Percentiles rank a stretch among this genome's conserved stretches.
Evolutionary conservation across 306 rosid genomes (phyloP).

Genomic region (Prosopis cineraria): DNA sequence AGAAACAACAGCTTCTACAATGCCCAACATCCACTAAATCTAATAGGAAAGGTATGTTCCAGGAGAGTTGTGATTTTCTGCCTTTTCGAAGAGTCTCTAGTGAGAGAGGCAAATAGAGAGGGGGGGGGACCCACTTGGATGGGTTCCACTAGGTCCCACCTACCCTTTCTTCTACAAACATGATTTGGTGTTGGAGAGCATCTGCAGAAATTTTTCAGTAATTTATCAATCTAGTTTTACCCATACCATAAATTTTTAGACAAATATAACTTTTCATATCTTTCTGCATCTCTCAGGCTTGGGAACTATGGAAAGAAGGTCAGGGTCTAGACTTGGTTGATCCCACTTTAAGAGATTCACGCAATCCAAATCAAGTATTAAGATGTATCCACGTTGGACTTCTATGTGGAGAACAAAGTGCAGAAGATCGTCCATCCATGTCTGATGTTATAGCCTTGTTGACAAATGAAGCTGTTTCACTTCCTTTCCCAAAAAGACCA

Average conservation of each 20-base stretch:
- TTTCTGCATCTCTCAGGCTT: not conserved
- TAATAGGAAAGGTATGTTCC: conserved; percentile 34
- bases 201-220: too few relatives aligned
- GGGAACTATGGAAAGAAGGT: conserved; percentile 34
- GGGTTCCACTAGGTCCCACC: too few relatives aligned
- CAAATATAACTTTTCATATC: too few relatives aligned
- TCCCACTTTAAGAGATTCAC: conserved; percentile 10
- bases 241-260: too few relatives aligned
- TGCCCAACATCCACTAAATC: not conserved
- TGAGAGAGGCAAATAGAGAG: too few relatives aligned
- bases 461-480: conserved; percentile 21
- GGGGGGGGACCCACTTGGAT: too few relatives aligned
- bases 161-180: too few relatives aligned
- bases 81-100: too few relatives aligned
- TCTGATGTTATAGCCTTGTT: conserved; percentile 25
- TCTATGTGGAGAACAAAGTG: conserved; percentile 22
- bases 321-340: conserved; percentile 22
- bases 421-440: conserved; percentile 29
- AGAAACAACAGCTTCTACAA: conserved; percentile 28
- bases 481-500: too few relatives aligned
- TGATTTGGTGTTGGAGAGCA: too few relatives aligned
- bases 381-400: conserved; percentile 36
- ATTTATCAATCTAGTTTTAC: too few relatives aligned
- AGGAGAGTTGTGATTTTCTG: too few relatives aligned
- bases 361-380: conserved; percentile 11